Evolutionary conservation across 306 rosid genomes (phyloP).

Genomic region (Castanea crenata): DNA sequence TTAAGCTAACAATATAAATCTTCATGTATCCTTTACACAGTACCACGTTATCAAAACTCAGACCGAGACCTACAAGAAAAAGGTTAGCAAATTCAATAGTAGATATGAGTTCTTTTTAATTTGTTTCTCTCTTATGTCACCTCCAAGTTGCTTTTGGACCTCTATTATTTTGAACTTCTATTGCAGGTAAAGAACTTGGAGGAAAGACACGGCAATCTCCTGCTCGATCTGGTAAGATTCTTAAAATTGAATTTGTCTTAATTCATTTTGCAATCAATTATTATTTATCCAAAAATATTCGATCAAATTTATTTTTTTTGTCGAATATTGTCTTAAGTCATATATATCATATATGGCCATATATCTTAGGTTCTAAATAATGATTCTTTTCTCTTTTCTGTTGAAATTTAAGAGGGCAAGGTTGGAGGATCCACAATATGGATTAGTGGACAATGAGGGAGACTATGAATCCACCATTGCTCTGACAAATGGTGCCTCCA

Average conservation of each 20-base stretch:
- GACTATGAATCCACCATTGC: constrained; percentile 53
- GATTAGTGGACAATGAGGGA: constrained; percentile 44
- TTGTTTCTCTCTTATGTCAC: neutral
- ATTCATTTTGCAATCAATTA: neutral
- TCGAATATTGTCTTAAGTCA: neutral
- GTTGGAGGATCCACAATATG: constrained; percentile 61
- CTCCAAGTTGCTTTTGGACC: neutral
- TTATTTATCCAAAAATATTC: neutral
- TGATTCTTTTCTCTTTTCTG: neutral
- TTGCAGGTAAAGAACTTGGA: constrained; percentile 56
- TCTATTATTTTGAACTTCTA: neutral
- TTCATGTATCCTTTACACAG: constrained; percentile 45
- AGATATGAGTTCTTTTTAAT: neutral
- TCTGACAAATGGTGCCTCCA: constrained; percentile 60
- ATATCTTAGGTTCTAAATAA: neutral
- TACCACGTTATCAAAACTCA: constrained; percentile 58
- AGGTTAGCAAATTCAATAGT: constrained; percentile 38
- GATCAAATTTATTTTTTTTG: neutral
- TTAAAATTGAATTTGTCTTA: neutral
- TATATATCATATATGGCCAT: neutral
- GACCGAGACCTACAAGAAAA: constrained; percentile 53
- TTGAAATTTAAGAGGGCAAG: constrained; percentile 40
- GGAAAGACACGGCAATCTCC: constrained; percentile 35
- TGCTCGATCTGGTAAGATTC: constrained; percentile 47
- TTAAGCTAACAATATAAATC: constrained; percentile 7